Percentiles rank a stretch among this genome's conserved stretches.
Evolutionary conservation across 805 yeast genomes (phyloP).

Genomic region (Kodamaea jinghongensis): DNA sequence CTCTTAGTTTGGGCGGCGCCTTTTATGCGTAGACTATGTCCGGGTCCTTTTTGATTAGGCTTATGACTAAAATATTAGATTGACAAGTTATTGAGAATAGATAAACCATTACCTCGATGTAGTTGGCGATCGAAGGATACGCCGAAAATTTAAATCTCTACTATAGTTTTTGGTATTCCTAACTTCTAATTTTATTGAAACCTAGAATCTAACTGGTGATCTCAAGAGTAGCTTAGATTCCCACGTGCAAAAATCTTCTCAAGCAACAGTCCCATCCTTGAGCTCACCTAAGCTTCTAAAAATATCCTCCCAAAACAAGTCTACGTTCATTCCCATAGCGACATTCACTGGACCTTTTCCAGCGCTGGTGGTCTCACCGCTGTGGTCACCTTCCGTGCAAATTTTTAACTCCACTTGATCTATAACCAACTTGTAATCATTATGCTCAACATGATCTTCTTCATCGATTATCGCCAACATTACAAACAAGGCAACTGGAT

Average conservation of each 20-base stretch:
- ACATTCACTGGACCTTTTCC: constrained; percentile 8
- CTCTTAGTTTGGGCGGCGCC: constrained; percentile 79
- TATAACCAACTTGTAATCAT: constrained; percentile 22
- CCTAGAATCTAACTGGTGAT: no score
- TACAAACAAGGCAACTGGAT: constrained; percentile 68
- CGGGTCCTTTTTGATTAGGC: no score
- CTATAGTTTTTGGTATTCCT: no score
- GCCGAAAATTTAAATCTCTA: no score
- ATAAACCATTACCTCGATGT: no score
- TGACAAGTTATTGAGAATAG: no score
- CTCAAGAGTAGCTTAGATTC: no score
- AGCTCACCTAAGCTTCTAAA: background rate
- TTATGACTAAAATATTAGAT: no score
- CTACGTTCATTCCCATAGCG: constrained; percentile 9
- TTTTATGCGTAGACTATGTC: constrained; percentile 50
- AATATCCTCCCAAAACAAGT: constrained; percentile 11
- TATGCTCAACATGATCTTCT: constrained; percentile 8
- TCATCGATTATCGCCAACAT: constrained; percentile 45
- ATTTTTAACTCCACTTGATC: constrained; percentile 25
- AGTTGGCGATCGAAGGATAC: no score
- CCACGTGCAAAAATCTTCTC: no score
- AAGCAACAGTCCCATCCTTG: no score
- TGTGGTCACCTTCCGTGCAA: constrained; percentile 24
- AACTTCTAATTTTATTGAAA: no score
- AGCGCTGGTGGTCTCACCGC: constrained; percentile 26